These are phyloP conservation scores for Xylariales sp. DNA, from an alignment of 2,329 filamentous ascomycete species.

Conservation along the genomic window DNA sequence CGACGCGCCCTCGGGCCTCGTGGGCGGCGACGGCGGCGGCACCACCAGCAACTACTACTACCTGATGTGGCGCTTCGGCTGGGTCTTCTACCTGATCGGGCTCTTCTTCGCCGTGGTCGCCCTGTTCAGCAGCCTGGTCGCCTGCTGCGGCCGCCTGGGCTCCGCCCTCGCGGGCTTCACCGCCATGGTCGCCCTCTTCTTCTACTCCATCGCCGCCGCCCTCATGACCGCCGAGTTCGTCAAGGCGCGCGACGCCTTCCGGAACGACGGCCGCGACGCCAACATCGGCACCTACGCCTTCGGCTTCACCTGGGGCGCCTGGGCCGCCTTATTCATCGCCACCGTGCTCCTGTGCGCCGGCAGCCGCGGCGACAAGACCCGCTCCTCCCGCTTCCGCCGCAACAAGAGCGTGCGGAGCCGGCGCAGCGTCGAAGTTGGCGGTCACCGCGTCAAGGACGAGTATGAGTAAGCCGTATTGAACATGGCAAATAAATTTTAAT, in stretches of 20 bases:
- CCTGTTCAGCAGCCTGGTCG: constrained; percentile 64
- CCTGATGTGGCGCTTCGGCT: constrained; percentile 87
- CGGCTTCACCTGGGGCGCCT: constrained; percentile 73
- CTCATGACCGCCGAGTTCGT: constrained; percentile 73
- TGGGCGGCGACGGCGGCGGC: constrained; percentile 47
- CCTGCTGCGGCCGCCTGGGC: constrained; percentile 67
- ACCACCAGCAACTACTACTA: constrained; percentile 63
- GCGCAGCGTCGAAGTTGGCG: constrained; percentile 50
- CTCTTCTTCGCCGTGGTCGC: constrained; percentile 71
- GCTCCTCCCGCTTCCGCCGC: constrained; percentile 36
- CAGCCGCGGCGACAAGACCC: constrained; percentile 43
- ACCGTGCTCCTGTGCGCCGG: constrained; percentile 64
- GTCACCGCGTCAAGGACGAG: constrained; percentile 65
- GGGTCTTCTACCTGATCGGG: constrained; percentile 83
- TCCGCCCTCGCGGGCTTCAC: constrained; percentile 61
- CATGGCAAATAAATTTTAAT: no score
- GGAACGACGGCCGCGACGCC: constrained; percentile 48
- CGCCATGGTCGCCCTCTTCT: constrained; percentile 59
- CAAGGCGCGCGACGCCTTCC: constrained; percentile 64
- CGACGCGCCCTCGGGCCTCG: constrained; percentile 39
- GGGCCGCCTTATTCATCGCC: constrained; percentile 61
- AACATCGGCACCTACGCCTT: constrained; percentile 64
- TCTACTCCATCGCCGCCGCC: constrained; percentile 60
- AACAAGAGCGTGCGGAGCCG: constrained; percentile 47
- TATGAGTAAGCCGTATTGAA: constrained; percentile 56